These are phyloP conservation scores for Cladophialophora exuberans DNA, from an alignment of 2,329 filamentous ascomycete species.

Conservation along the genomic window DNA sequence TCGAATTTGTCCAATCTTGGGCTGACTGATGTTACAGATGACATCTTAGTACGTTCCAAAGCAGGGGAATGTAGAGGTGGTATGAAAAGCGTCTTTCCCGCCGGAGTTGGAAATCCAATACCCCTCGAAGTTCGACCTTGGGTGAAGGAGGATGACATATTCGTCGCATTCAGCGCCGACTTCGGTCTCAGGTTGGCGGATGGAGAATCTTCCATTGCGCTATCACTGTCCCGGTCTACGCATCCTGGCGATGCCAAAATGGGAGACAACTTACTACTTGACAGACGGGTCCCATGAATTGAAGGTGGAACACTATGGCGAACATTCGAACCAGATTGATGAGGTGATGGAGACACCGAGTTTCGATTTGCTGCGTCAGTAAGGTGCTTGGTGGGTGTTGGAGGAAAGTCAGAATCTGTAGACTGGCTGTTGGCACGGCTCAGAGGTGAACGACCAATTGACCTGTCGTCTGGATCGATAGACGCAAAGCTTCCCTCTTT, in stretches of 20 bases:
- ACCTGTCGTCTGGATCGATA: slow-evolving; percentile 75
- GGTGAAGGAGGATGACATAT: slow-evolving; percentile 39
- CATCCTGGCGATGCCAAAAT: slow-evolving; percentile 35
- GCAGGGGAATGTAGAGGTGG: slow-evolving; percentile 39
- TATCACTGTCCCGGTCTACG: slow-evolving; percentile 39
- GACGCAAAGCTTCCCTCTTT: slow-evolving; percentile 75
- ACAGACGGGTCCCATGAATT: slow-evolving; percentile 26
- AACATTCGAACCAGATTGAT: slow-evolving; percentile 29
- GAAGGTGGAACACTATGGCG: slow-evolving; percentile 30
- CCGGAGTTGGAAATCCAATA: slow-evolving; percentile 45
- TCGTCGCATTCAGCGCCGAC: slow-evolving; percentile 40
- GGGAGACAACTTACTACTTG: slow-evolving; percentile 44
- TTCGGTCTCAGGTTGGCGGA: slow-evolving; percentile 36
- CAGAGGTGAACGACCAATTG: slow-evolving; percentile 60
- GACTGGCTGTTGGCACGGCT: slow-evolving; percentile 60
- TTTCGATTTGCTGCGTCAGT: slow-evolving; percentile 17
- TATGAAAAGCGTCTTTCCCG: slow-evolving; percentile 40
- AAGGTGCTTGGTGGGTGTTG: slow-evolving; percentile 81
- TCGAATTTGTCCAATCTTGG: slow-evolving; percentile 61
- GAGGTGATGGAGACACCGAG: slow-evolving; percentile 34
- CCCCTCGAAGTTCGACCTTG: slow-evolving; percentile 45
- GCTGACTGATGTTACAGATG: slow-evolving; percentile 60
- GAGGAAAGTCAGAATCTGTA: slow-evolving; percentile 76
- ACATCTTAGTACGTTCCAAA: slow-evolving; percentile 58
- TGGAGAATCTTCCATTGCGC: slow-evolving; percentile 39